Evolutionary conservation across 352 stramenopile genomes (phyloP).

Genomic region (Pythium grandisporangium): DNA sequence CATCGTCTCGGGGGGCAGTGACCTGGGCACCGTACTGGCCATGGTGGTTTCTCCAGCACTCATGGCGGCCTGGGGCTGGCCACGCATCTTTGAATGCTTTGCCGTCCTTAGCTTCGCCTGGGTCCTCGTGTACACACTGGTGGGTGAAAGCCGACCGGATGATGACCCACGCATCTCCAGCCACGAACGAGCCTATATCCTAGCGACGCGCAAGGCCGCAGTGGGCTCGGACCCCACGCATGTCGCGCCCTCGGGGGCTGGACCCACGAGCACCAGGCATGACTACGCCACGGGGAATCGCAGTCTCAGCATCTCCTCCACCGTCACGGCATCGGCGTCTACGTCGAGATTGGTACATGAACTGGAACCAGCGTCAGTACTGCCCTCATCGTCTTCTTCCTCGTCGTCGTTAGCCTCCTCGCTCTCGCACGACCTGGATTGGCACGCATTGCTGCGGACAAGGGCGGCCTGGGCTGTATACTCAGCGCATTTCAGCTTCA

Average conservation of each 20-base stretch:
- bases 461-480: conserved; percentile 78
- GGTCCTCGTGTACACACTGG: conserved; percentile 45
- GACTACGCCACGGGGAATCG: neutral
- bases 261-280: neutral
- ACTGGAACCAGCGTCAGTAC: too few relatives aligned
- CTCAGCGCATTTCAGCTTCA: conserved; percentile 79
- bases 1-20: conserved; percentile 66
- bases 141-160: conserved; percentile 60
- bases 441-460: conserved; percentile 51
- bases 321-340: too few relatives aligned
- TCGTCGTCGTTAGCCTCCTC: neutral
- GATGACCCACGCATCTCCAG: conserved; percentile 45
- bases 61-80: conserved; percentile 52
- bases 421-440: conserved; percentile 30
- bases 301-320: too few relatives aligned
- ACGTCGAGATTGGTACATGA: too few relatives aligned
- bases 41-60: conserved; percentile 68
- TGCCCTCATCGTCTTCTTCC: too few relatives aligned
- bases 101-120: conserved; percentile 69
- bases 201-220: conserved; percentile 48
- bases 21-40: conserved; percentile 74
- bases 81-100: conserved; percentile 72
- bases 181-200: conserved; percentile 53
- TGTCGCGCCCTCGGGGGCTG: too few relatives aligned
- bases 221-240: too few relatives aligned